phyloP scores from a whole-genome alignment of 192 early-diverging fungal species.

The Mortierella antarctica region DNA sequence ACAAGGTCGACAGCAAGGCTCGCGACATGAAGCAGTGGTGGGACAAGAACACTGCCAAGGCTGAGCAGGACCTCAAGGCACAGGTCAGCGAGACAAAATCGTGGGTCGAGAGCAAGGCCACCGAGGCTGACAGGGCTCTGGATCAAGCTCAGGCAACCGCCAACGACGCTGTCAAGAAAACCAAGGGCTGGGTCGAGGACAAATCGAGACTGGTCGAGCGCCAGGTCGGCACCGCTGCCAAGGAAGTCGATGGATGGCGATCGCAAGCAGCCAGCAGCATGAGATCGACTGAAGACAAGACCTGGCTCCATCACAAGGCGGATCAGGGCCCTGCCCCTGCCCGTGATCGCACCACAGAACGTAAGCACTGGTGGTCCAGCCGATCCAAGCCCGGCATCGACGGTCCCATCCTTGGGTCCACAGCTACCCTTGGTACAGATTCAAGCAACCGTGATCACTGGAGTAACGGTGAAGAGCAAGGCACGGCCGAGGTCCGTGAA shows the following conservation, averaged over 20 bases:
- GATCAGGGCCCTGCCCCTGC: not conserved
- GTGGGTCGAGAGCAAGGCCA: not conserved
- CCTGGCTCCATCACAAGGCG: slow-evolving; percentile 3
- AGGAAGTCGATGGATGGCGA: not conserved
- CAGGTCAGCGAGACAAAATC: slow-evolving; percentile 5
- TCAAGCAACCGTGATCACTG: slow-evolving; percentile 1
- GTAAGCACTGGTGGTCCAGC: slow-evolving; percentile 22
- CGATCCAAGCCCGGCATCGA: not conserved
- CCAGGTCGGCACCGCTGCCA: not conserved
- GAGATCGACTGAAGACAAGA: not conserved
- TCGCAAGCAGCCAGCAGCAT: not conserved
- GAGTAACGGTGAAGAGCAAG: slow-evolving; percentile 21
- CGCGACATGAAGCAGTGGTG: slow-evolving; percentile 16
- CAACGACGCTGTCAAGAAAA: not conserved
- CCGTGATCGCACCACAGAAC: not conserved
- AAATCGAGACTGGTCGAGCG: slow-evolving; percentile 6
- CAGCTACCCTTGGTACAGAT: not conserved
- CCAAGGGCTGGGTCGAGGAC: slow-evolving; percentile 27
- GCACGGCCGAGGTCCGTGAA: slow-evolving; percentile 26
- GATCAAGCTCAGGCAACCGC: not conserved
- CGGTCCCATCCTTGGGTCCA: not conserved
- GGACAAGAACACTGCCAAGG: slow-evolving; percentile 18
- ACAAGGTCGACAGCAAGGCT: slow-evolving; percentile 9
- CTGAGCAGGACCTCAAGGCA: not conserved
- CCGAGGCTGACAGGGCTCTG: slow-evolving; percentile 1